Base-by-base conservation (phyloP, 306 rosid species). In the Neltuma alba region DNA sequence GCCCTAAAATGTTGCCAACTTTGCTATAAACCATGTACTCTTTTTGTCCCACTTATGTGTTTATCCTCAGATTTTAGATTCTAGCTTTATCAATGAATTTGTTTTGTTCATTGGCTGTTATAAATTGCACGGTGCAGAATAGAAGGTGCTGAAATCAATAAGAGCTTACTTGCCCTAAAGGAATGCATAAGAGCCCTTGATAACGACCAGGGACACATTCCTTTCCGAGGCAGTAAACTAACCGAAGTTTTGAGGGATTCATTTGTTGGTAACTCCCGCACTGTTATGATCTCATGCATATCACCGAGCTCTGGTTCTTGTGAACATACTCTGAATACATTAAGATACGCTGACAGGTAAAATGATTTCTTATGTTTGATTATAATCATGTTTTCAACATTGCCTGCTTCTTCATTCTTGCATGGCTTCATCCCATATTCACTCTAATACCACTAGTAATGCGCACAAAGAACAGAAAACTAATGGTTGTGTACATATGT, bases 71-170 rank as follows among this genome's bases (percentile, higher is more conserved):
- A 76, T 57, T 36, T 64, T 12, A 28, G 47, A 74, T 25, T 47
- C 38, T 10, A 57, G 10, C 5, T 27, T 72, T 81, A 23, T 54
- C 70, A 10, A 69, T 84, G 73, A 23, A 48, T 76, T 83, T 40
- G 63, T 72, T 76, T 72, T 44, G 54, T 83, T 78, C 36, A 10
- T 50, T 18, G 38, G 50, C 62, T 78, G 74, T 80, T 79, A 83
- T 14, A 45, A 82, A 85, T 60, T 72, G 31, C 75, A 25, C 81
- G 74, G 64, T 83, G 90, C 98, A 96, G 99, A 81, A 96, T 96
- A 87, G 99, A 96, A 90, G 99, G 99, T 79, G 99, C 99, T 87
- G 99, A 96, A 84, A 96, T 96, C 85, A 96, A 96, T 16, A 96
- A 96, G 87, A 96, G 99, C 90, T 93, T 96, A 89, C 98, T 96